These are phyloP conservation scores for Eucalyptus shirleyi DNA, from an alignment of 345 rosid species.

Conservation along the genomic window DNA sequence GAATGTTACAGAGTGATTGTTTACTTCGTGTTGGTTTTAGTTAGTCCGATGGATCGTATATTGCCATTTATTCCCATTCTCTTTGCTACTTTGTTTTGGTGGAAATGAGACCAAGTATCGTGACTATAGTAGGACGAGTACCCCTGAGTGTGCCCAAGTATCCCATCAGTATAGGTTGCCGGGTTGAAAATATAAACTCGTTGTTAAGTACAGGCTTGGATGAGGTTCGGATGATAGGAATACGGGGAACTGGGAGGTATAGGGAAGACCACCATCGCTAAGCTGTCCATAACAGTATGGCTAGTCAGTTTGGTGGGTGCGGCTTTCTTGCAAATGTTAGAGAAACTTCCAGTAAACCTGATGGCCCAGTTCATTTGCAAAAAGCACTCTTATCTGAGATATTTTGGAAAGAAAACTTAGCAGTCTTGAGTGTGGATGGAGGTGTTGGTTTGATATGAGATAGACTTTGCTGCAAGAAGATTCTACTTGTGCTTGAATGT, in stretches of 20 bases:
- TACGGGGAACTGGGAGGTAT: not conserved
- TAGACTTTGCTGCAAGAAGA: not conserved
- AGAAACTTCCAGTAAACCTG: not conserved
- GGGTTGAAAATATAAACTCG: not conserved
- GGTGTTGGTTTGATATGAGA: not conserved
- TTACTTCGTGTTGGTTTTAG: not conserved
- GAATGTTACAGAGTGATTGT: not conserved
- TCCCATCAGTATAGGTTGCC: not conserved
- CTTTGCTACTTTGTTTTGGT: not conserved
- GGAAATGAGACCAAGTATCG: not conserved
- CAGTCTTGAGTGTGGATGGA: not conserved
- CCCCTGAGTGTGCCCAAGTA: not conserved
- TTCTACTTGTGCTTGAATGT: not conserved
- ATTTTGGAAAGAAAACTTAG: not conserved
- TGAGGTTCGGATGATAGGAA: not conserved
- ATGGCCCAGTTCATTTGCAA: not conserved
- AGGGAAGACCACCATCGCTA: no score
- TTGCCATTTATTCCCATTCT: not conserved
- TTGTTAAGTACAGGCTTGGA: not conserved
- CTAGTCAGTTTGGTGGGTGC: conserved; percentile 7
- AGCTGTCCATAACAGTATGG: not conserved
- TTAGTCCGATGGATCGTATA: not conserved
- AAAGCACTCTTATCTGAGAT: not conserved
- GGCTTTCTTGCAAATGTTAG: conserved; percentile 20
- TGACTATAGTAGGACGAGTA: not conserved